These are phyloP conservation scores for Clausena lansium DNA, from an alignment of 345 rosid genomes.

Conservation along the genomic window DNA sequence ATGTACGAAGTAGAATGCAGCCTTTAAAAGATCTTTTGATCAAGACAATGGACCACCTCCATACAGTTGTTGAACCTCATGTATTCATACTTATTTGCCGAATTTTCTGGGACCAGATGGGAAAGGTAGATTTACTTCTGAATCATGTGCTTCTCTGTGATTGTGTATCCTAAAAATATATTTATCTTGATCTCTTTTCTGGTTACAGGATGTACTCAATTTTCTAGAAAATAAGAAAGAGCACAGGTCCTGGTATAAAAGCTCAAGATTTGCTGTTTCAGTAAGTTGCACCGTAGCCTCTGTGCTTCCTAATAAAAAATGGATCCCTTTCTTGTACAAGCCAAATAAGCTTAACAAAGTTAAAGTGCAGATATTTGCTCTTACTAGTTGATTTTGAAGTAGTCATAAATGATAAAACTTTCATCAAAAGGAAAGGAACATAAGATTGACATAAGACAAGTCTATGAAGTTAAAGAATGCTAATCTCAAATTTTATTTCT, in stretches of 20 bases:
- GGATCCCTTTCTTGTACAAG: neutral
- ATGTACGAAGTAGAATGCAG: conserved; percentile 67
- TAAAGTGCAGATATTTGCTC: neutral
- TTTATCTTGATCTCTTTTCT: neutral
- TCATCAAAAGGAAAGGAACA: neutral
- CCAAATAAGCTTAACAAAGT: neutral
- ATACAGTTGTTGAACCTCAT: conserved; percentile 57
- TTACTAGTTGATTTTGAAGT: neutral
- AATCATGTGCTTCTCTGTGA: neutral
- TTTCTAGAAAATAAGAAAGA: conserved; percentile 82
- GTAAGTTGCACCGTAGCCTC: conserved; percentile 42
- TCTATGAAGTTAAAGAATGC: neutral
- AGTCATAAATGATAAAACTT: neutral
- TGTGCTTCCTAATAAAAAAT: neutral
- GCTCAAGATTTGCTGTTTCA: conserved; percentile 74
- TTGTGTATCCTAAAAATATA: neutral
- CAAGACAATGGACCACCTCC: conserved; percentile 62
- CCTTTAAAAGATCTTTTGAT: conserved; percentile 69
- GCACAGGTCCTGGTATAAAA: conserved; percentile 83
- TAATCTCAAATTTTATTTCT: neutral
- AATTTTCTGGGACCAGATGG: conserved; percentile 89
- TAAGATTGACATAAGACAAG: neutral
- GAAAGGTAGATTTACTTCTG: conserved; percentile 48
- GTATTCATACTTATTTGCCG: conserved; percentile 73
- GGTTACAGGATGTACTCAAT: conserved; percentile 64